Conservation (phyloP, 2,329 filamentous ascomycete species). For the Pyrenophora seminiperda region DNA sequence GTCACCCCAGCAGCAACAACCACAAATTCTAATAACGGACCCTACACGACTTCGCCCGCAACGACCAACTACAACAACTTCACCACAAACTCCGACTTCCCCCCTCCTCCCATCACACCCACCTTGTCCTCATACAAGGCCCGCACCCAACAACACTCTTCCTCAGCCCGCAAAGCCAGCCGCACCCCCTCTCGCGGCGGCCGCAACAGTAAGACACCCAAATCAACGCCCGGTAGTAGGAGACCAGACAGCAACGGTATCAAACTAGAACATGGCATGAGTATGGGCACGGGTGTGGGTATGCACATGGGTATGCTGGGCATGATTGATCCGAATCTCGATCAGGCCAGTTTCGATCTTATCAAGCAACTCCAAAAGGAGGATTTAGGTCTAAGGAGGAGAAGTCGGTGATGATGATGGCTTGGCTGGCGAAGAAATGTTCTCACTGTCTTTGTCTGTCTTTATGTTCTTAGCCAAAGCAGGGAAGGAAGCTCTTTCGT, state of each 20-base stretch:
- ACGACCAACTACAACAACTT: slow-evolving; percentile 30
- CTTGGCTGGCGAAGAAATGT: no score
- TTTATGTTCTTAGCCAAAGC: neutral
- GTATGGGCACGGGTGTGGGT: slow-evolving; percentile 20
- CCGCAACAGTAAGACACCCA: slow-evolving; percentile 36
- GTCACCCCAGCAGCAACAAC: slow-evolving; percentile 19
- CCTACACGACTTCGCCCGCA: slow-evolving; percentile 18
- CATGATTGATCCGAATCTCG: slow-evolving; percentile 33
- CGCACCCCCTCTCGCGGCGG: slow-evolving; percentile 28
- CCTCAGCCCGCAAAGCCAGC: slow-evolving; percentile 26
- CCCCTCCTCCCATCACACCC: slow-evolving; percentile 26
- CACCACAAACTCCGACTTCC: slow-evolving; percentile 31
- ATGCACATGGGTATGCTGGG: slow-evolving; percentile 23
- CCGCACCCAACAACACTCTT: slow-evolving; percentile 16
- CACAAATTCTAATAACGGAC: slow-evolving; percentile 13
- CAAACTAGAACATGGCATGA: slow-evolving; percentile 31
- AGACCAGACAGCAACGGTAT: slow-evolving; percentile 27
- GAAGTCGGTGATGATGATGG: slow-evolving; percentile 32
- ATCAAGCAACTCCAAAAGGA: slow-evolving; percentile 41
- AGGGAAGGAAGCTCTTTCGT: no score
- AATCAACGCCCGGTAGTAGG: slow-evolving; percentile 32
- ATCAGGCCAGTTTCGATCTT: slow-evolving; percentile 33
- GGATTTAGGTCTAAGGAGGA: slow-evolving; percentile 37
- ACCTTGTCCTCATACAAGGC: slow-evolving; percentile 9
- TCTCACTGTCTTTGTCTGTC: neutral